These are phyloP conservation scores for Scleromitrula shiraiana DNA, from an alignment of 2,329 filamentous ascomycete species.

Conservation along the genomic window DNA sequence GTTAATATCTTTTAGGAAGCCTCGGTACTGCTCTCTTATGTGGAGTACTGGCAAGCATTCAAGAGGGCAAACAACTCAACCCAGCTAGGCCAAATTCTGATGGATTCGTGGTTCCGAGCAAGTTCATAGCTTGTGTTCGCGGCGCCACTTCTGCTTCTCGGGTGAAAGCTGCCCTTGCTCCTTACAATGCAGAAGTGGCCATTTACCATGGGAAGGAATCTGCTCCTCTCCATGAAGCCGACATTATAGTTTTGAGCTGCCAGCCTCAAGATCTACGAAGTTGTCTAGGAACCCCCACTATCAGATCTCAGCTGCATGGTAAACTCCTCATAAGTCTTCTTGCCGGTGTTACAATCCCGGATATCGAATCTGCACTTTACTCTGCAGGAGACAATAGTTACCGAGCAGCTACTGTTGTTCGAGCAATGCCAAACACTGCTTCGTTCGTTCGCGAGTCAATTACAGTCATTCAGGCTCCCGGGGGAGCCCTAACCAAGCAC, in stretches of 20 bases:
- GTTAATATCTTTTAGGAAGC: conserved; percentile 2
- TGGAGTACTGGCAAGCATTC: conserved; percentile 3
- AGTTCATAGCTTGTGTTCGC: conserved; percentile 28
- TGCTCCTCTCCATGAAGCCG: conserved; percentile 60
- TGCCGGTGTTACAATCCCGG: conserved; percentile 4
- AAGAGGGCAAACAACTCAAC: conserved; percentile 3
- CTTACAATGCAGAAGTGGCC: conserved; percentile 61
- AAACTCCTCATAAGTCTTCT: conserved; percentile 3
- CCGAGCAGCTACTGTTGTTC: background rate
- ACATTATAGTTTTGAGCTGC: conserved; percentile 64
- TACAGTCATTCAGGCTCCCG: background rate
- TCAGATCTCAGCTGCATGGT: conserved; percentile 9
- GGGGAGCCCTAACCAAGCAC: background rate
- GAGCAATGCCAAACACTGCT: conserved; percentile 5
- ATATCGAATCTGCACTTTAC: background rate
- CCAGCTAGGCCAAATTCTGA: background rate
- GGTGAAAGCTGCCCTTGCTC: conserved; percentile 55
- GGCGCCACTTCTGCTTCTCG: conserved; percentile 47
- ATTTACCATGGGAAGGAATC: conserved; percentile 61
- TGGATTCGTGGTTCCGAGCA: background rate
- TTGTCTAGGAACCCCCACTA: conserved; percentile 36
- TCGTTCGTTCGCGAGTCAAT: conserved; percentile 4
- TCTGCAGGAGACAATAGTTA: conserved; percentile 4
- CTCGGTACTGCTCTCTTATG: conserved; percentile 8
- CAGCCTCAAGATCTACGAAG: conserved; percentile 68